Evolutionary conservation across 2,329 filamentous ascomycete genomes (phyloP).

Genomic region (Pseudocercospora pini-densiflorae): DNA sequence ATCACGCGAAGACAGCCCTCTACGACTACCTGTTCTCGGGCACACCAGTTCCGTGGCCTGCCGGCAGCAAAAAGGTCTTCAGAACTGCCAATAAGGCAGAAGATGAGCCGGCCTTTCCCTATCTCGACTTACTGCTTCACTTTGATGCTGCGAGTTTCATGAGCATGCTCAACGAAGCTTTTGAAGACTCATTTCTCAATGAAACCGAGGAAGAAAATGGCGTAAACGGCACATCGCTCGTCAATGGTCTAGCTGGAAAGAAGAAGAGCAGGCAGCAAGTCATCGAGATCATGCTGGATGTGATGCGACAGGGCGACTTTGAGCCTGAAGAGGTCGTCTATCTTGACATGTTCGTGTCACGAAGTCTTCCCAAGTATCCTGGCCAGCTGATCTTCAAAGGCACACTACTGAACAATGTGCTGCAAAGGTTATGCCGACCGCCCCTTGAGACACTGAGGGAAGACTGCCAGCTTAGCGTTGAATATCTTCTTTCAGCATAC

Average conservation of each 20-base stretch:
- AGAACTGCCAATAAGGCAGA: slow-evolving; percentile 60
- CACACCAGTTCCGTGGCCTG: slow-evolving; percentile 75
- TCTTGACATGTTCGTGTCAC: slow-evolving; percentile 96
- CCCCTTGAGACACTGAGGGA: slow-evolving; percentile 80
- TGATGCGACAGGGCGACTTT: slow-evolving; percentile 82
- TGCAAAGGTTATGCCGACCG: slow-evolving; percentile 82
- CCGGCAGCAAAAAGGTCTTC: slow-evolving; percentile 63
- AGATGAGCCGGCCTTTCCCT: slow-evolving; percentile 78
- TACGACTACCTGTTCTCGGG: slow-evolving; percentile 96
- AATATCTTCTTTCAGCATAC: slow-evolving; percentile 92
- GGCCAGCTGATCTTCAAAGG: slow-evolving; percentile 93
- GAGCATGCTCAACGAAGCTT: slow-evolving; percentile 95
- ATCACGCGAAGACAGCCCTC: slow-evolving; percentile 80
- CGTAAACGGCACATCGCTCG: slow-evolving; percentile 31
- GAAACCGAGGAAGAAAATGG: slow-evolving; percentile 59
- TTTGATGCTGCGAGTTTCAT: slow-evolving; percentile 92
- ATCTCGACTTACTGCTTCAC: slow-evolving; percentile 79
- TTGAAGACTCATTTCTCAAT: slow-evolving; percentile 93
- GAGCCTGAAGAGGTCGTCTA: slow-evolving; percentile 84
- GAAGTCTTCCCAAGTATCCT: slow-evolving; percentile 94
- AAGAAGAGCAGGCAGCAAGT: slow-evolving; percentile 86
- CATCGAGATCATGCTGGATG: slow-evolving; percentile 84
- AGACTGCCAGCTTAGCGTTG: slow-evolving; percentile 94
- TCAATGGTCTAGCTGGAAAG: slow-evolving; percentile 35
- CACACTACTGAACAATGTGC: slow-evolving; percentile 78